phyloP scores from a whole-genome alignment of 306 rosid genomes.

The Dicorynia guianensis region DNA sequence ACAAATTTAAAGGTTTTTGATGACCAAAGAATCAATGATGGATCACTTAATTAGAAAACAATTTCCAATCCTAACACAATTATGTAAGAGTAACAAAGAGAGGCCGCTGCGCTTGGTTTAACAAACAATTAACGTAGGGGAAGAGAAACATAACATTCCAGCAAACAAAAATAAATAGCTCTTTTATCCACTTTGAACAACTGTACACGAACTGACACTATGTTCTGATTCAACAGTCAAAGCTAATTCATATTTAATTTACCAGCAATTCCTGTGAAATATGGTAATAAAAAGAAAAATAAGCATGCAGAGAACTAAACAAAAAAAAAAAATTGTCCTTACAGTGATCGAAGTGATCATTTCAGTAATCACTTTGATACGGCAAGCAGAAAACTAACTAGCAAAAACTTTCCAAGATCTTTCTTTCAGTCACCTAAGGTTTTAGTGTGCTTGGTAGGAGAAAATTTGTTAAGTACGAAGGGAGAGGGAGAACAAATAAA shows the following conservation, averaged over 20 bases:
- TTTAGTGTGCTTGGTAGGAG: not conserved
- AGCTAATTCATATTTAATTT: not conserved
- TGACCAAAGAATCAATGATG: not conserved
- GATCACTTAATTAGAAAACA: not conserved
- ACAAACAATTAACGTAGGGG: not conserved
- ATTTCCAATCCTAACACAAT: not conserved
- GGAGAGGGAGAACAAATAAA: conserved; percentile 15
- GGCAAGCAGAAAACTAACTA: not conserved
- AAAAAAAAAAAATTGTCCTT: not conserved
- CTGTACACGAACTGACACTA: not conserved
- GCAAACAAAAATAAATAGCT: not conserved
- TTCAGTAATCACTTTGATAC: conserved; percentile 1
- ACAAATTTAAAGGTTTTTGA: not conserved
- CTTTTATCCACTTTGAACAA: not conserved
- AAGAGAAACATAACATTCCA: not conserved
- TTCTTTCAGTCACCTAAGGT: not conserved
- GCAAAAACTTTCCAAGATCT: not conserved
- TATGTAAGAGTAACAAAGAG: not conserved
- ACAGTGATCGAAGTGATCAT: not conserved
- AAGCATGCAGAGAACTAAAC: not conserved
- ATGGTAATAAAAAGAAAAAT: not conserved
- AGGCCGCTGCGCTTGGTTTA: not conserved
- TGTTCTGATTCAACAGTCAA: not conserved
- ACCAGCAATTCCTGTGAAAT: not conserved
- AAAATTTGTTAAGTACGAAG: not conserved